phyloP scores from a whole-genome alignment of 768 basidiomycete genomes.

The Suillus bovinus region DNA sequence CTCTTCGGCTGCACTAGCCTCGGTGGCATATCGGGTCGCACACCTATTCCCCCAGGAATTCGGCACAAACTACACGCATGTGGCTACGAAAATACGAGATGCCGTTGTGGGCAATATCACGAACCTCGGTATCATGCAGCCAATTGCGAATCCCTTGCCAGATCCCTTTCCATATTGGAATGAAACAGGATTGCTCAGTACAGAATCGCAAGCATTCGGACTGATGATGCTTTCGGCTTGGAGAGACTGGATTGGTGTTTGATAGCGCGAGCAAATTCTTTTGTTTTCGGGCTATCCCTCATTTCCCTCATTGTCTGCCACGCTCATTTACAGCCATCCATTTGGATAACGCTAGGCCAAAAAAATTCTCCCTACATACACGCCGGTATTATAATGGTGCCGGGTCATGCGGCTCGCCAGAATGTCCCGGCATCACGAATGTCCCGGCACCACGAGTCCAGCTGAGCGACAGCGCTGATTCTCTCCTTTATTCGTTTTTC shows the following conservation, averaged over 20 bases:
- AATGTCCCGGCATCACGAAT: no score
- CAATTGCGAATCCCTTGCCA: constrained; percentile 37
- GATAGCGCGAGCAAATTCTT: neutral
- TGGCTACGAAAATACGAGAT: constrained; percentile 32
- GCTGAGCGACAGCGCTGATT: no score
- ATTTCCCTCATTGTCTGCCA: neutral
- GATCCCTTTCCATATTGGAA: constrained; percentile 21
- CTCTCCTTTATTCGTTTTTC: no score
- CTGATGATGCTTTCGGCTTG: constrained; percentile 23
- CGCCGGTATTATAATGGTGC: no score
- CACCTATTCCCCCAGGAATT: constrained; percentile 32
- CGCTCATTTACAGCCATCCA: no score
- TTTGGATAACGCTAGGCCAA: no score
- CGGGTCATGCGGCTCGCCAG: no score
- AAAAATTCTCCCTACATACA: no score
- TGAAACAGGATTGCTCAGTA: constrained; percentile 19
- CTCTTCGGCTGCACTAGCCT: constrained; percentile 30
- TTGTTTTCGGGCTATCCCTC: neutral
- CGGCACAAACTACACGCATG: constrained; percentile 30
- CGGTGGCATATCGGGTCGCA: constrained; percentile 27
- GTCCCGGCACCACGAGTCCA: no score
- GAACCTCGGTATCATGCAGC: constrained; percentile 36
- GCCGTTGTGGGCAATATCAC: constrained; percentile 34
- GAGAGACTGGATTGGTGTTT: constrained; percentile 16
- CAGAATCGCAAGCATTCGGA: constrained; percentile 21